Percentiles rank a stretch among this genome's conserved stretches.
Evolutionary conservation across 257 asterid species (phyloP).

Genomic region (Solanum neorickii): DNA sequence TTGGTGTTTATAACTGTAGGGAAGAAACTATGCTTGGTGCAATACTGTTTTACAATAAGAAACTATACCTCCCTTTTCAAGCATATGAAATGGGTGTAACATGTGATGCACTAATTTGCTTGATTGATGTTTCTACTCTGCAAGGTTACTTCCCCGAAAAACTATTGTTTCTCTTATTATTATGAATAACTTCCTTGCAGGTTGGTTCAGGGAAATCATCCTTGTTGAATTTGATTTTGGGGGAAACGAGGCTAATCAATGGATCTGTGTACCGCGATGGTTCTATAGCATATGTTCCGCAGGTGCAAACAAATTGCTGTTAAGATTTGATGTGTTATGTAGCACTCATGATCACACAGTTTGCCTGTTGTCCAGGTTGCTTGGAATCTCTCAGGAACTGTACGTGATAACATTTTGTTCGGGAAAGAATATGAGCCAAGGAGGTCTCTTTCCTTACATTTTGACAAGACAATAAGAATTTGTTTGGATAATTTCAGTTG

Average conservation of each 20-base stretch:
- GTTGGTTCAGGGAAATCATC: constrained; percentile 98
- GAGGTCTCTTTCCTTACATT: constrained; percentile 33
- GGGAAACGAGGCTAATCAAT: constrained; percentile 56
- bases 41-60: background rate
- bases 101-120: background rate
- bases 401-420: constrained; percentile 83
- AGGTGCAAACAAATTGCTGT: constrained; percentile 36
- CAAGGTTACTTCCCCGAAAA: background rate
- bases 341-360: background rate
- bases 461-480: background rate
- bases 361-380: constrained; percentile 46
- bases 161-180: background rate
- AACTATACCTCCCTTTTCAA: background rate
- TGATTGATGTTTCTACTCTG: background rate
- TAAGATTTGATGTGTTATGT: background rate
- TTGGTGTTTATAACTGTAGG: background rate
- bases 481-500: background rate
- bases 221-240: constrained; percentile 58
- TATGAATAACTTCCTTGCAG: constrained; percentile 21
- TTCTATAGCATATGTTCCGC: constrained; percentile 77
- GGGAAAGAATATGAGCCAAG: constrained; percentile 53
- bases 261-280: constrained; percentile 50
- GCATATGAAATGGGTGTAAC: background rate
- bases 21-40: background rate
- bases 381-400: constrained; percentile 89